These are phyloP conservation scores for Solanum hybrid DNA, from an alignment of 305 asterid genomes.

Conservation along the genomic window DNA sequence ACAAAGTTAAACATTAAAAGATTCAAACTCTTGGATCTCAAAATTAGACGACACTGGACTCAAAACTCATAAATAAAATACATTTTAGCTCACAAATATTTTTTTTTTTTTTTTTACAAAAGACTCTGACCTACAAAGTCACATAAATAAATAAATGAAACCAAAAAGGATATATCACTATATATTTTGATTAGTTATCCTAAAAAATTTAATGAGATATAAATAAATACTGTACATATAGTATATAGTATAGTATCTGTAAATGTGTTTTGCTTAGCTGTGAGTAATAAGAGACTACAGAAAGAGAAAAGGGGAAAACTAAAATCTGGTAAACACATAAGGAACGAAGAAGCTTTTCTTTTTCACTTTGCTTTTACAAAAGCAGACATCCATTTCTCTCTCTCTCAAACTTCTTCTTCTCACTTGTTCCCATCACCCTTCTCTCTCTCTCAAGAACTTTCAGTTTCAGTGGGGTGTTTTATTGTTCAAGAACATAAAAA, in stretches of 20 bases:
- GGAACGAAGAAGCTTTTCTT: conserved; percentile 49
- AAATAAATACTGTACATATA: not conserved
- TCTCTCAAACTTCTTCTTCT: conserved; percentile 3
- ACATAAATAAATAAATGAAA: not conserved
- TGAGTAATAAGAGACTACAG: not conserved
- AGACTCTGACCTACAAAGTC: not conserved
- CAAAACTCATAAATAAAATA: not conserved
- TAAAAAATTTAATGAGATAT: not conserved
- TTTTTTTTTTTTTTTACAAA: too few relatives aligned
- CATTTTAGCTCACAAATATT: not conserved
- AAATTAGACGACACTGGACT: not conserved
- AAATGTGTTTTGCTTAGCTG: not conserved
- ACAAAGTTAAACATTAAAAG: not conserved
- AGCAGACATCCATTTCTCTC: conserved; percentile 40
- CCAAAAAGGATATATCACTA: not conserved
- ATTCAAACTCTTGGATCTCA: not conserved
- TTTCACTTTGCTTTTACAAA: conserved; percentile 51
- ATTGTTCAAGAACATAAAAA: not conserved
- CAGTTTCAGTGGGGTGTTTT: not conserved
- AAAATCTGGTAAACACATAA: conserved; percentile 18
- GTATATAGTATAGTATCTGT: not conserved
- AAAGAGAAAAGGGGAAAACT: not conserved
- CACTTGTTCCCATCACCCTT: conserved; percentile 26
- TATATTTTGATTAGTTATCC: not conserved
- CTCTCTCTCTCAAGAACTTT: conserved; percentile 13